Evolutionary conservation across 2,329 filamentous ascomycete species (phyloP).

Genomic region (Colletotrichum spaethianum): DNA sequence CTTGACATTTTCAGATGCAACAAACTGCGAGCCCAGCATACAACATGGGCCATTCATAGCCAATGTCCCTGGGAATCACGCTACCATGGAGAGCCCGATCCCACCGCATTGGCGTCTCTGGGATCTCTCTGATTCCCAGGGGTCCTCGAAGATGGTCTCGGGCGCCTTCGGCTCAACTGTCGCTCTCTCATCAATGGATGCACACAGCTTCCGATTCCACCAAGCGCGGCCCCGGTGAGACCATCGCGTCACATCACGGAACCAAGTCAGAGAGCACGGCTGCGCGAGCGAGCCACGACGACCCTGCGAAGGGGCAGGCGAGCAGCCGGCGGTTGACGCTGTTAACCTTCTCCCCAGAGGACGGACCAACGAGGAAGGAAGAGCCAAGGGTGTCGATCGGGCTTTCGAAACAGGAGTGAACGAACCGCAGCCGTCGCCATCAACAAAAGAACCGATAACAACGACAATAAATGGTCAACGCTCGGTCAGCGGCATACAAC

Average conservation of each 20-base stretch:
- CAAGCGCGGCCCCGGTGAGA: background rate
- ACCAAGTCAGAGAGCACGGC: background rate
- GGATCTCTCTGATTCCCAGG: constrained; percentile 43
- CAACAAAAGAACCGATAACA: background rate
- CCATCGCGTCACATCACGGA: background rate
- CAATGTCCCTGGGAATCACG: constrained; percentile 63
- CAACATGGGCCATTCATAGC: constrained; percentile 57
- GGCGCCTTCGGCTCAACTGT: constrained; percentile 26
- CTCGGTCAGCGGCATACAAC: background rate
- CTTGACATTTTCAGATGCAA: constrained; percentile 8
- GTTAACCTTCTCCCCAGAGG: background rate
- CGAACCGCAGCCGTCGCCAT: no score
- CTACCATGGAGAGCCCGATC: constrained; percentile 58
- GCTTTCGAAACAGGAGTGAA: background rate
- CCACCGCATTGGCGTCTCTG: constrained; percentile 48
- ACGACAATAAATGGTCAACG: background rate
- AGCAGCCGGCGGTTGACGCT: background rate
- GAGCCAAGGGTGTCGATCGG: constrained; percentile 1
- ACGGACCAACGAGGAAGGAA: background rate
- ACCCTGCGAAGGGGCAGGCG: background rate
- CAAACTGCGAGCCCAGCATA: constrained; percentile 28
- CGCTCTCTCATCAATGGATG: constrained; percentile 13
- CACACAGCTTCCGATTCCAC: constrained; percentile 11
- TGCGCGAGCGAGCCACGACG: background rate
- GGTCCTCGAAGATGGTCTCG: constrained; percentile 36